Evolutionary conservation across 2,329 filamentous ascomycete genomes (phyloP).

Genomic region (Arthrobotrys sphaeroides): DNA sequence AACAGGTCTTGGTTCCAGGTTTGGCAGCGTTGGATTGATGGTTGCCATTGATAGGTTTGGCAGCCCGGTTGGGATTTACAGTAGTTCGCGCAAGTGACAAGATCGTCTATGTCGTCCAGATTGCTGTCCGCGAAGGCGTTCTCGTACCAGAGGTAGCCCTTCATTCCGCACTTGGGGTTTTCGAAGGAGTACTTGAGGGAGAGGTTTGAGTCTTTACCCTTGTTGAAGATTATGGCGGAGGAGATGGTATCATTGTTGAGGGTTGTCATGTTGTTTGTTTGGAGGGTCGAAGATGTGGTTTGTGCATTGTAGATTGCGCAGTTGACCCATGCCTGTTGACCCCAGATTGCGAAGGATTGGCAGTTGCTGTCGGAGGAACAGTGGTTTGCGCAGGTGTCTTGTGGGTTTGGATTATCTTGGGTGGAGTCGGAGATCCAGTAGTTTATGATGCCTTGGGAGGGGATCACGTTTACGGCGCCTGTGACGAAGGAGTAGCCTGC

Average conservation of each 20-base stretch:
- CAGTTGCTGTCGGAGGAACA: constrained; percentile 13
- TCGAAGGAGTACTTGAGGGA: constrained; percentile 19
- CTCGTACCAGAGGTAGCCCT: constrained; percentile 14
- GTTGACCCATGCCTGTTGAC: constrained; percentile 7
- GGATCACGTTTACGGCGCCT: constrained; percentile 1
- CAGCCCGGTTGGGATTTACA: constrained; percentile 35
- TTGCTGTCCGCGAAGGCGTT: not conserved
- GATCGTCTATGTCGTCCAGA: constrained; percentile 12
- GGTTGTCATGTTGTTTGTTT: constrained; percentile 8
- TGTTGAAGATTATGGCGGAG: constrained; percentile 30
- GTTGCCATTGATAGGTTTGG: constrained; percentile 28
- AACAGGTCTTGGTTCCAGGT: constrained; percentile 29
- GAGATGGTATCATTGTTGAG: not conserved
- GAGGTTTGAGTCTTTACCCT: constrained; percentile 21
- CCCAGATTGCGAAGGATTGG: constrained; percentile 20
- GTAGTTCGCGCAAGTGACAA: constrained; percentile 18
- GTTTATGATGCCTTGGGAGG: constrained; percentile 2
- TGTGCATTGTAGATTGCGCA: constrained; percentile 12
- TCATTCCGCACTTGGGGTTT: constrained; percentile 31
- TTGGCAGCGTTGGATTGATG: constrained; percentile 20
- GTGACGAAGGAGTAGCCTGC: constrained; percentile 8
- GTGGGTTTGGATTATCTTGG: not conserved
- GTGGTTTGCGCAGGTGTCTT: constrained; percentile 16
- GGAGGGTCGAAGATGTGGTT: not conserved
- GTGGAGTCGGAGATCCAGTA: constrained; percentile 28